Evolutionary conservation across 805 yeast genomes (phyloP), one percentile per base, ranked within the genome.

Genomic region (Spathaspora gorwiae): DNA sequence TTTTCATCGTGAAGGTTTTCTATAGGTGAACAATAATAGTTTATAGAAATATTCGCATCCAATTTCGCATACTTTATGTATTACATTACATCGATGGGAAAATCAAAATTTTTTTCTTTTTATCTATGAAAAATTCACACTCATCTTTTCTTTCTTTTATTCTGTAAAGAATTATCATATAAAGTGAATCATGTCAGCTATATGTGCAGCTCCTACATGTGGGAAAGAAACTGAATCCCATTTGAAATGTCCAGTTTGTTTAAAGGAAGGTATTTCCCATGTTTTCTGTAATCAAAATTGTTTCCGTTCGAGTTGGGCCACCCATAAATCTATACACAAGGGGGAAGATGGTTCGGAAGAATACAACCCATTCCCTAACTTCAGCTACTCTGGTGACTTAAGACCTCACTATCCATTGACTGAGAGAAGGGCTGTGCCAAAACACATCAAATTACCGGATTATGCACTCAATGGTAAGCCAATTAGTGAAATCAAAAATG

Each of bases 231-330:
- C 96, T 11, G 71, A 71, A 3, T 84, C 95, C 15, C 65, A 75
- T 36, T 72, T 94, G 53, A 90, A 90, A 61, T 94, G 99, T 64
- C 99, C 99, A 0, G 73, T 90, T 12, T 94, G 99, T 65, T 67
- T 94, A 50, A 90, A 94, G 60, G 75, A 75, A 48, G 87, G 81
- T 12, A 54, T 79, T 41, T 70, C 74, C 35, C 70, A 79, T 40
- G 75, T 75, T 14, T 94, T 92, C 66, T 94, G 99, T 69, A 77
- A 82, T 58, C 96, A 90, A 53, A 67, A 68, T 1, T 92, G 99
- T 65, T 92, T 88, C 70, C 80, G 85, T 60, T 68, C 84, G 39
- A 70, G 79, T 37, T 87, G 89, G 81, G 66, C 76, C 12, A 62
- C 73, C 12, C 99, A 92, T 62, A 90, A 90, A 68, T 76, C 81